phyloP scores from a whole-genome alignment of 2,329 filamentous ascomycete genomes.

The Aspergillus novoparasiticus region DNA sequence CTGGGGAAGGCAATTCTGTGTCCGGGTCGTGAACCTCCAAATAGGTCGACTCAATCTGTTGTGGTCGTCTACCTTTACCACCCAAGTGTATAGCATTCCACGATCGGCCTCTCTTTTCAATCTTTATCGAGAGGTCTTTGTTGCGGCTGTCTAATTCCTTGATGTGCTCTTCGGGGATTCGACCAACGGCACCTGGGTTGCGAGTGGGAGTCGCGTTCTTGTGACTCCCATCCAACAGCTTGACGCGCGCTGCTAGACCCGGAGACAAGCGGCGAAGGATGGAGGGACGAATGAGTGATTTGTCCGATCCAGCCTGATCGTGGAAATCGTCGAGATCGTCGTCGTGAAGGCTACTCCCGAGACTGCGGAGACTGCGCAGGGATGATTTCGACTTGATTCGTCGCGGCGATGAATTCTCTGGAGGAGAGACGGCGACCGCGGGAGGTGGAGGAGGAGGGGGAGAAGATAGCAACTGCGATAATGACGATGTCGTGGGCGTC shows the following conservation, averaged over 20 bases:
- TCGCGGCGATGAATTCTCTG: slow-evolving; percentile 31
- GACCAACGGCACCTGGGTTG: slow-evolving; percentile 36
- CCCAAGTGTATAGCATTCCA: slow-evolving; percentile 34
- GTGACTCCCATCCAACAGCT: slow-evolving; percentile 41
- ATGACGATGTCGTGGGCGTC: slow-evolving; percentile 25
- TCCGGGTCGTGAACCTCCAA: slow-evolving; percentile 24
- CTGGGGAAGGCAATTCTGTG: background rate
- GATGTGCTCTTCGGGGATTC: slow-evolving; percentile 44
- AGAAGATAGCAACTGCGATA: slow-evolving; percentile 23
- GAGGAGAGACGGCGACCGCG: slow-evolving; percentile 31
- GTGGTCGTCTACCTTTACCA: slow-evolving; percentile 14
- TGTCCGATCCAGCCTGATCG: slow-evolving; percentile 27
- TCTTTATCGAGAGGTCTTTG: slow-evolving; percentile 41
- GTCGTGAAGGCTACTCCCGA: slow-evolving; percentile 37
- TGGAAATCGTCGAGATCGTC: slow-evolving; percentile 27
- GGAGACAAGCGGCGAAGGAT: slow-evolving; percentile 47
- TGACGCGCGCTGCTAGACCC: slow-evolving; percentile 46
- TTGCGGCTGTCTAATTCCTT: slow-evolving; percentile 45
- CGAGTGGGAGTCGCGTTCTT: slow-evolving; percentile 28
- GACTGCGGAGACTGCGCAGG: slow-evolving; percentile 36
- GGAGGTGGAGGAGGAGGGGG: slow-evolving; percentile 32
- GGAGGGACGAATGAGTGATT: slow-evolving; percentile 33
- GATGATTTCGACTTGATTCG: slow-evolving; percentile 42
- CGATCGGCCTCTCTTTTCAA: slow-evolving; percentile 40
- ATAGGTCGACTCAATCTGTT: slow-evolving; percentile 23